These are phyloP conservation scores for Cyclotella kingstonii DNA, from an alignment of 108 stramenopile genomes.

Conservation along the genomic window DNA sequence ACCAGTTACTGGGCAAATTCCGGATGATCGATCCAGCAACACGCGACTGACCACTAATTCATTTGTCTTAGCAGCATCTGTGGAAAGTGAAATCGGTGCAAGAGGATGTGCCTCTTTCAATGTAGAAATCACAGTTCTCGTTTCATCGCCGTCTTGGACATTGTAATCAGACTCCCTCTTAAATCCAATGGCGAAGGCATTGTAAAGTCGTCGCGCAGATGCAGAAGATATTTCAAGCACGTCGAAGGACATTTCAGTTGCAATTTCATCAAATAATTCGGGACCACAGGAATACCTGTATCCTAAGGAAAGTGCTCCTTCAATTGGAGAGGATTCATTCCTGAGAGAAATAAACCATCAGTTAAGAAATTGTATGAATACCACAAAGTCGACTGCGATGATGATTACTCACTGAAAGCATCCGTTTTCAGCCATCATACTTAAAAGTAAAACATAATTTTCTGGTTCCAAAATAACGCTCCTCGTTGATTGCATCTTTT, in stretches of 20 bases:
- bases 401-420: slow-evolving; percentile 44
- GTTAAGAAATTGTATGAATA: too few species aligned
- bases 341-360: slow-evolving; percentile 11
- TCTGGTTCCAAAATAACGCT: slow-evolving; percentile 66
- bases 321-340: slow-evolving; percentile 43
- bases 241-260: slow-evolving; percentile 68
- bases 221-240: slow-evolving; percentile 69
- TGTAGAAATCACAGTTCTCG: slow-evolving; percentile 25
- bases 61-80: slow-evolving; percentile 43
- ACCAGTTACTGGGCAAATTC: slow-evolving; percentile 61
- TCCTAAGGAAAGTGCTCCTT: slow-evolving; percentile 50
- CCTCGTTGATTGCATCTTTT: slow-evolving; percentile 52
- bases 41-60: slow-evolving; percentile 67
- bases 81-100: slow-evolving; percentile 45
- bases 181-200: slow-evolving; percentile 61
- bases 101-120: slow-evolving; percentile 54
- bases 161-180: slow-evolving; percentile 12
- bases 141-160: not conserved
- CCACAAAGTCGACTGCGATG: too few species aligned
- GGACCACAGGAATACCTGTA: slow-evolving; percentile 51
- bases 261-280: slow-evolving; percentile 67
- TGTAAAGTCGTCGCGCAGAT: slow-evolving; percentile 72
- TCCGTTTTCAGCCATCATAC: slow-evolving; percentile 68
- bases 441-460: slow-evolving; percentile 66
- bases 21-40: slow-evolving; percentile 51